phyloP scores from a whole-genome alignment of 805 yeast genomes.

The Suhomyces pyralidae region DNA sequence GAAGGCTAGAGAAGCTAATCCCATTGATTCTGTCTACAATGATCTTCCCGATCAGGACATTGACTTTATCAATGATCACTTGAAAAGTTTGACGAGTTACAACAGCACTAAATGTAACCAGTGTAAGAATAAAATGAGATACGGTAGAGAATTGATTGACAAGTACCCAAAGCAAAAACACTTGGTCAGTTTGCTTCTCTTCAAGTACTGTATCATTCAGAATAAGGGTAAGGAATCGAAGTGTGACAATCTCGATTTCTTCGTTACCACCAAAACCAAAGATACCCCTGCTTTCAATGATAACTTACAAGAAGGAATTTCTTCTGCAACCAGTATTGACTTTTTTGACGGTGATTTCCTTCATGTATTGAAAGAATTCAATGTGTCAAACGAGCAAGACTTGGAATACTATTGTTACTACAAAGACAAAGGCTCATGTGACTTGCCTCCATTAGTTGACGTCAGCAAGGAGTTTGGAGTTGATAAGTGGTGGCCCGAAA shows the following conservation, averaged over 20 bases:
- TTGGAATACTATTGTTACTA: constrained; percentile 55
- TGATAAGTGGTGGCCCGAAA: constrained; percentile 36
- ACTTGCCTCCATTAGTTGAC: constrained; percentile 51
- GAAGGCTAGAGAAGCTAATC: constrained; percentile 17
- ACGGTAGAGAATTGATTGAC: constrained; percentile 24
- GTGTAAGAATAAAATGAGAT: constrained; percentile 35
- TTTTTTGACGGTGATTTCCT: constrained; percentile 40
- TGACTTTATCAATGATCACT: constrained; percentile 28
- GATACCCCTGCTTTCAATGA: constrained; percentile 7
- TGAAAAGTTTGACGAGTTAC: constrained; percentile 24
- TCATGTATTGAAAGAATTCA: constrained; percentile 34
- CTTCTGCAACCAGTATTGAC: constrained; percentile 26
- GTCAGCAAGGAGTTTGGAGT: constrained; percentile 36
- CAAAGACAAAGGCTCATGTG: constrained; percentile 40
- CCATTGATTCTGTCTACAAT: constrained; percentile 25
- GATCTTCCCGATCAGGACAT: constrained; percentile 22
- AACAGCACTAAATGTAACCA: constrained; percentile 34
- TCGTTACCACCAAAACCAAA: constrained; percentile 29
- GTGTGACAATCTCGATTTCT: constrained; percentile 37
- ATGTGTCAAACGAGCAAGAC: constrained; percentile 34
- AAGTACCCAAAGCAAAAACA: constrained; percentile 32
- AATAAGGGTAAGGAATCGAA: constrained; percentile 28
- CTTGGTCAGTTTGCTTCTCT: constrained; percentile 34
- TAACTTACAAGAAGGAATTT: constrained; percentile 21
- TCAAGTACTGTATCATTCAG: constrained; percentile 30